A percentile compares a stretch with the other conserved stretches of the same genome.
Conservation (phyloP, 768 basidiomycete species). For the Boletus eberwhitei region DNA sequence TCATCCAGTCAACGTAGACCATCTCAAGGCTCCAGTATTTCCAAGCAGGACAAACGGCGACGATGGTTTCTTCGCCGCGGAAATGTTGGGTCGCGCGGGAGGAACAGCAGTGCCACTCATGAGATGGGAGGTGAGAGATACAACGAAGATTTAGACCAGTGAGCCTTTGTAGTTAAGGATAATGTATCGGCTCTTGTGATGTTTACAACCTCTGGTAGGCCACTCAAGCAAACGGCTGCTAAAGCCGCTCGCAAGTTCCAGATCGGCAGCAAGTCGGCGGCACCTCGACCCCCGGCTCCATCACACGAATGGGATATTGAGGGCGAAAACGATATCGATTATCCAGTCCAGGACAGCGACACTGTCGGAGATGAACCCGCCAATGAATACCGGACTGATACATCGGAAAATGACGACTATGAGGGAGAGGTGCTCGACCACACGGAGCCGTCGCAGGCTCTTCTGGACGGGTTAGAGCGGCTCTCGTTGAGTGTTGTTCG, state of each 20-base stretch:
- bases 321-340: not conserved
- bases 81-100: slow-evolving; percentile 2
- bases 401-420: slow-evolving; percentile 9
- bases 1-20: slow-evolving; percentile 1
- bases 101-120: not conserved
- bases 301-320: slow-evolving; percentile 4
- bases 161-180: not conserved
- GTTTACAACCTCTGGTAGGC: slow-evolving; percentile 12
- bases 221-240: not conserved
- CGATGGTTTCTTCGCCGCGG: slow-evolving; percentile 16
- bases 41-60: slow-evolving; percentile 2
- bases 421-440: slow-evolving; percentile 5
- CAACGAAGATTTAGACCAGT: slow-evolving; percentile 7
- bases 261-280: slow-evolving; percentile 12
- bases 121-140: not conserved
- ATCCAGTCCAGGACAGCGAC: slow-evolving; percentile 2
- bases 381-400: not conserved
- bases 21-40: not conserved
- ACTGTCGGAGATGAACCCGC: not conserved
- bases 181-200: not conserved
- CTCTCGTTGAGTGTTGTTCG: slow-evolving; percentile 32
- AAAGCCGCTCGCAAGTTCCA: slow-evolving; percentile 19
- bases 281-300: not conserved
- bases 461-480: slow-evolving; percentile 36
- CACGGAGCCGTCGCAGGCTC: slow-evolving; percentile 30